Evolutionary conservation across 345 rosid genomes (phyloP), one percentile per base, ranked within the genome.

Genomic region (Acer campestre): DNA sequence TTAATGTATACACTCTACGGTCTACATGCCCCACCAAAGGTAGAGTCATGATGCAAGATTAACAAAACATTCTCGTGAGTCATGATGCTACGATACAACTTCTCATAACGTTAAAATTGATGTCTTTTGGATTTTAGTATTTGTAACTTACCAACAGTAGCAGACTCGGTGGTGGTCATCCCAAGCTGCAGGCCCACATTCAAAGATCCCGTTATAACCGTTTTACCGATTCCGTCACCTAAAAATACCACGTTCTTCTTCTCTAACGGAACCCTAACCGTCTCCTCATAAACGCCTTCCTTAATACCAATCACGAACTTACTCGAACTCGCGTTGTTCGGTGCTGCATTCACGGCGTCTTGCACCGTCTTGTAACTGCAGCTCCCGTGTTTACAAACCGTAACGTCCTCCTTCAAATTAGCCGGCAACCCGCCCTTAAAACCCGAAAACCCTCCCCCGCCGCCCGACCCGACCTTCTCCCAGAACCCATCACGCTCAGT

Each of bases 181-280:
- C 99, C 97, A n/a, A 83, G 82, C 75, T 75, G n/a, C n/a, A n/a
- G 88, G 0, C 90, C 95, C 16, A 73, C 94, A 18, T 74, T 84
- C 23, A 84, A 70, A 11, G 95, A 84, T 6, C 94, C 92, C 0
- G 97, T 86, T 75, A 95, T 92, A 51, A 95, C 90, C n/a, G 99
- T 92, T 83, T 88, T 93, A 75, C 97, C 96, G 85, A 82, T 88
- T 27, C 98, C 98, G 1, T 92, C 97, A 0, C 99, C 99, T 18
- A 91, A 40, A 20, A 93, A 92, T 38, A 95, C 97, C 0, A 95
- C 89, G 75, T 91, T 91, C 82, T 79, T 93, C 82, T 92, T 95
- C 91, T 84, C 91, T 38, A 92, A 76, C 82, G 94, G 93, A 72
- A 95, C 88, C 76, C 88, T 83, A 17, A 95, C 93, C 46, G 79